Evolutionary conservation across 2,329 filamentous ascomycete species (phyloP), one percentile per base, ranked within the genome.

Genomic region (Penicillium sp.): DNA sequence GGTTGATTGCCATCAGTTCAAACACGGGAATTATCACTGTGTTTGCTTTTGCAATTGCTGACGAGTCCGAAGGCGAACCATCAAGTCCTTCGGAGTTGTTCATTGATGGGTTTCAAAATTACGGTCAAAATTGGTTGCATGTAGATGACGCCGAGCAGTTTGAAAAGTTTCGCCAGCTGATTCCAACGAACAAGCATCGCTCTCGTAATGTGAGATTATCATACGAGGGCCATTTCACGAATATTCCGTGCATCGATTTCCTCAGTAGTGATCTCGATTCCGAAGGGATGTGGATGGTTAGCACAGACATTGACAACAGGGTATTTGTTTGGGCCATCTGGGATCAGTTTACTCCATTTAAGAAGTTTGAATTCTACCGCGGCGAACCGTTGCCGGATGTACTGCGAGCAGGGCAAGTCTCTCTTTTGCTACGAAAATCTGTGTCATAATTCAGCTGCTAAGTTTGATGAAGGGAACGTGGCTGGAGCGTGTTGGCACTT

Each of bases 1-100:
- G 92, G 0, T 77, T 97, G 60, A 88, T 99, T 60, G 94, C 93
- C 0, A 87, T 95, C 40, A 90, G 89, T 64, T 86, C 89, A 0
- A 99, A 99, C 68, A 82, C 80, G 0, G 76, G 78, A 21, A 66
- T 75, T 16, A 80, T 89, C 26, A 81, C 78, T 3, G 76, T 88
- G 0, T 82, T 84, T 63, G 82, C 83, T 14, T 83, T 84, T 63
- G 83, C 81, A 0, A 73, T 87, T 52, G 71, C 76, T 3, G 70
- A 75, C n/a, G 60, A 58, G 23, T 57, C 55, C 16, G 56, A 56
- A 40, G 56, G 55, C n/a, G 59, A 64, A 18, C 53, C 60, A 6
- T 52, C 60, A 11, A 47, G 56, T 43, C 52, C 61, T 9, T 45
- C 50, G 20, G 63, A 64, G 24, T 18, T 5, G 3, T 57, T 62